Evolutionary conservation across 768 basidiomycete genomes (phyloP).

Genomic region (Neoboletus brunneissimus): DNA sequence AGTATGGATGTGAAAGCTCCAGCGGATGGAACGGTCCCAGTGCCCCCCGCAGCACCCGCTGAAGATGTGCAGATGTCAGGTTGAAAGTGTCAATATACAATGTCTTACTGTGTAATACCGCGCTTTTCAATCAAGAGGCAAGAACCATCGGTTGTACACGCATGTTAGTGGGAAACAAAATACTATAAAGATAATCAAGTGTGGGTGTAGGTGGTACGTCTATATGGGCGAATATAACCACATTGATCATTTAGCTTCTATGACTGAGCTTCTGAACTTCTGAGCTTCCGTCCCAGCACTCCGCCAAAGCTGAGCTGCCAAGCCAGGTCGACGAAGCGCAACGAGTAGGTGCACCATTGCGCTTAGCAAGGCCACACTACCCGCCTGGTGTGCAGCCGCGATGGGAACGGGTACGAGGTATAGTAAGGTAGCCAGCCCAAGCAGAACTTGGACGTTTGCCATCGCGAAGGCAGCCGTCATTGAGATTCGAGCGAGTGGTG

Average conservation of each 20-base stretch:
- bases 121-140: conserved; percentile 1
- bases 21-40: conserved; percentile 38
- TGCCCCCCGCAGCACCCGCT: conserved; percentile 36
- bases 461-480: conserved; percentile 65
- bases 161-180: neutral
- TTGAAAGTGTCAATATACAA: conserved; percentile 35
- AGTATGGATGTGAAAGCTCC: conserved; percentile 74
- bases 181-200: conserved; percentile 23
- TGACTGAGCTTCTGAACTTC: conserved; percentile 5
- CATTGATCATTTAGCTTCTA: neutral
- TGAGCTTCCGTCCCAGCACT: conserved; percentile 28
- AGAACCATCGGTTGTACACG: neutral
- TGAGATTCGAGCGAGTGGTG: conserved; percentile 56
- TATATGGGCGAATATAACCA: conserved; percentile 13
- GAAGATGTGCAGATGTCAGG: conserved; percentile 89
- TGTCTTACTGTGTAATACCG: conserved; percentile 7
- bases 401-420: conserved; percentile 92
- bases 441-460: conserved; percentile 78
- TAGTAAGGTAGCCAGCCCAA: conserved; percentile 78
- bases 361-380: conserved; percentile 84
- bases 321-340: conserved; percentile 65
- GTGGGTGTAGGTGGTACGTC: conserved; percentile 22
- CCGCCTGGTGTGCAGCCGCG: conserved; percentile 93
- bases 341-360: conserved; percentile 76
- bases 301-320: conserved; percentile 63